phyloP scores from a whole-genome alignment of 768 basidiomycete genomes.

The Dentipellis fragilis region DNA sequence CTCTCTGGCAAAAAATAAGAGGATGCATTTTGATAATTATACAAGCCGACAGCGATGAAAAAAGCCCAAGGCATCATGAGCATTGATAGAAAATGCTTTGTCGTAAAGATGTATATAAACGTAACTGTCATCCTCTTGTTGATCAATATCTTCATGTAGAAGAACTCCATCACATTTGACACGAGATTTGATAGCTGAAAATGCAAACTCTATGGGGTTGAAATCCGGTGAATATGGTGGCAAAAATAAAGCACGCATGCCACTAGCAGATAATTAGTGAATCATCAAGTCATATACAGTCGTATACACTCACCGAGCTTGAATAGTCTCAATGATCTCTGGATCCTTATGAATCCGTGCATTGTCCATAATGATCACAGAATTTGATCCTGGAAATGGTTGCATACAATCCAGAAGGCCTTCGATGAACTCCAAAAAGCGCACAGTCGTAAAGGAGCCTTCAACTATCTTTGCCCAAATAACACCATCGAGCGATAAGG shows the following conservation, averaged over 20 bases:
- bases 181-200: not conserved
- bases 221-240: not conserved
- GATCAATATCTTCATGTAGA: not conserved
- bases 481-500: slow-evolving; percentile 18
- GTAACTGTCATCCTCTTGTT: not conserved
- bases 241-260: not conserved
- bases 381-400: not conserved
- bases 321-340: not conserved
- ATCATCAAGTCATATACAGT: not conserved
- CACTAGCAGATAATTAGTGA: not conserved
- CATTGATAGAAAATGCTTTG: not conserved
- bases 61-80: not conserved
- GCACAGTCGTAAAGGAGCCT: slow-evolving; percentile 11
- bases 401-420: not conserved
- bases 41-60: not conserved
- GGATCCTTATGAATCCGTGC: not conserved
- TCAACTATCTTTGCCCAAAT: slow-evolving; percentile 14
- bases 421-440: not conserved
- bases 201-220: slow-evolving; percentile 4
- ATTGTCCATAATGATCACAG: slow-evolving; percentile 1
- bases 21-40: not conserved
- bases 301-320: not conserved
- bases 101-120: not conserved
- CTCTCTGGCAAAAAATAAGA: too few relatives aligned
- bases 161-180: not conserved